Evolutionary conservation across 805 yeast species (phyloP), one percentile per base, ranked within the genome.

Genomic region (Saturnispora ahearnii): DNA sequence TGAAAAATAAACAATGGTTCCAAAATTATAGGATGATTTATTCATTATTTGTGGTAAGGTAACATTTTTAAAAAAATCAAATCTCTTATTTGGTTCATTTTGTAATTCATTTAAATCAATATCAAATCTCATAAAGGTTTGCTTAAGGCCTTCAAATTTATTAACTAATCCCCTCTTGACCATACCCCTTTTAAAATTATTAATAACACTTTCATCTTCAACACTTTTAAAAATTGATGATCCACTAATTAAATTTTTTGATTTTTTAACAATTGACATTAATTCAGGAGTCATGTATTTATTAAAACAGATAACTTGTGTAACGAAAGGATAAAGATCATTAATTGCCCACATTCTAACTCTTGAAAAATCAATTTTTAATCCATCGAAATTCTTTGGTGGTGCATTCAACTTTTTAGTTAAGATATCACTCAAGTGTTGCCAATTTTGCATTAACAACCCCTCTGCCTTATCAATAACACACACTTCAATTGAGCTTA

Each of bases 321-420:
- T 77, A 49, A 91, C 72, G 46, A 71, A 70, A 54, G 72, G 74
- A 12, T 87, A 82, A 57, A 87, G 82, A 54, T 87, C 95, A 60
- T 93, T 90, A 55, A 93, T 82, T 34, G 84, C 81, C 95, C 96
- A 90, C 84, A 86, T 84, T 58, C 96, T 76, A 36, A 93, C 82
- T 57, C 99, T 76, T 51, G 93, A 80, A 65, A 93, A 93, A 66
- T 93, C 99, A 13, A 95, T 84, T 51, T 81, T 84, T 4, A 62
- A 53, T 11, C 56, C 57, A 55, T 85, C 81, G 55, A 75, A 75
- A 46, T 83, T 79, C 54, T 79, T 78, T 5, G 98, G 98, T 43
- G 89, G 79, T 50, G 74, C 70, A 65, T 90, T 89, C 50, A 89
- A 57, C 40, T 36, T 36, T 61, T 83, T 81, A 54, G 81, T 79